A percentile compares a stretch with the other conserved stretches of the same genome.
Evolutionary conservation across 2,329 filamentous ascomycete genomes (phyloP).

Genomic region (Endoconidiophora laricicola): DNA sequence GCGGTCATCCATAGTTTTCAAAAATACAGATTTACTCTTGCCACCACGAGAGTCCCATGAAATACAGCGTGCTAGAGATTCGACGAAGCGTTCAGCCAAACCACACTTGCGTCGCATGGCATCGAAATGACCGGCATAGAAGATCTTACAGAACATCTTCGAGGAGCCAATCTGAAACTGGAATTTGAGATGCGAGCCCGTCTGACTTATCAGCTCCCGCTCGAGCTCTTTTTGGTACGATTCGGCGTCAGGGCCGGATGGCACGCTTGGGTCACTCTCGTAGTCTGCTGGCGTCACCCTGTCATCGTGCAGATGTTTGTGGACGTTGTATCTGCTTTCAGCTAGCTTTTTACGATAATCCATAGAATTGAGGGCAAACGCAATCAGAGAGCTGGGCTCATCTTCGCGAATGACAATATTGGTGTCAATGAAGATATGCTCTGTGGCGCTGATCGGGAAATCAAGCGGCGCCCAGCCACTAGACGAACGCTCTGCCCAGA

Average conservation of each 20-base stretch:
- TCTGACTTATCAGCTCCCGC: constrained; percentile 65
- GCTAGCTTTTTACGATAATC: constrained; percentile 73
- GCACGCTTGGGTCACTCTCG: constrained; percentile 11
- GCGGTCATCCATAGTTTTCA: constrained; percentile 90
- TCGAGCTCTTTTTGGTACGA: constrained; percentile 57
- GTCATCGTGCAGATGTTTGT: constrained; percentile 5
- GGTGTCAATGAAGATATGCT: constrained; percentile 93
- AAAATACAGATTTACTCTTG: constrained; percentile 92
- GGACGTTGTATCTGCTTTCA: constrained; percentile 30
- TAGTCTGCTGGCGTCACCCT: constrained; percentile 2
- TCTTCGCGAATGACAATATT: constrained; percentile 96
- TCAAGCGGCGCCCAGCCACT: constrained; percentile 87
- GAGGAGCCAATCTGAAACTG: constrained; percentile 90
- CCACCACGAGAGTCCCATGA: constrained; percentile 98
- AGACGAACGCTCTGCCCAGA: constrained; percentile 94
- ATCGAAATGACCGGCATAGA: constrained; percentile 96
- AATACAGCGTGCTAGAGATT: constrained; percentile 83
- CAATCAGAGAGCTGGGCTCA: constrained; percentile 90
- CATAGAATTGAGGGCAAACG: constrained; percentile 72
- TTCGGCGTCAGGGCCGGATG: constrained; percentile 19
- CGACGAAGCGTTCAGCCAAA: constrained; percentile 81
- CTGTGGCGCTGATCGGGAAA: constrained; percentile 72
- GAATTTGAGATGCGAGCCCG: constrained; percentile 88
- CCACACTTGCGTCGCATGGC: constrained; percentile 85
- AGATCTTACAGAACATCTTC: constrained; percentile 93